Percentiles rank a stretch among this genome's conserved stretches.
Conservation (phyloP, 768 basidiomycete species). For the Suillus americanus region DNA sequence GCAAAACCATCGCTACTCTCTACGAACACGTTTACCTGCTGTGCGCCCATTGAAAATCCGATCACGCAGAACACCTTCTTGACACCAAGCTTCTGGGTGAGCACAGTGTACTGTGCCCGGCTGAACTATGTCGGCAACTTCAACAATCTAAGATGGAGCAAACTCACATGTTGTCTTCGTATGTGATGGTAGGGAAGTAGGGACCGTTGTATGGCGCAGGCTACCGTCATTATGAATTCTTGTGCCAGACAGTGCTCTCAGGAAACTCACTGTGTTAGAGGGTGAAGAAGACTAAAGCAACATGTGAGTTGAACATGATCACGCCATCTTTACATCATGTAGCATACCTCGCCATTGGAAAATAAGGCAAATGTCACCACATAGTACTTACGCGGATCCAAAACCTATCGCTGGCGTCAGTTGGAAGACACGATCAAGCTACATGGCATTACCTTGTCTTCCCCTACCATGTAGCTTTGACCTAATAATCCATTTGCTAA, state of each 20-base stretch:
- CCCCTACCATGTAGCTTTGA: constrained; percentile 51
- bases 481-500: constrained; percentile 33
- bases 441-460: constrained; percentile 41
- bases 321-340: background rate
- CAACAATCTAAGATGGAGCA: background rate
- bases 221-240: constrained; percentile 27
- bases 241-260: background rate
- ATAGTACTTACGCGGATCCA: constrained; percentile 52
- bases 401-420: constrained; percentile 29
- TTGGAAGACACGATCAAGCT: background rate
- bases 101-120: constrained; percentile 54
- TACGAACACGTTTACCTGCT: constrained; percentile 32
- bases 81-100: constrained; percentile 46
- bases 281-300: constrained; percentile 54
- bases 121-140: constrained; percentile 25
- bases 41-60: constrained; percentile 64
- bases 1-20: background rate
- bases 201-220: constrained; percentile 58
- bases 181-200: constrained; percentile 55
- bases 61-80: constrained; percentile 45
- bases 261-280: constrained; percentile 43
- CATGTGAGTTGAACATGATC: background rate
- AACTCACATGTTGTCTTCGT: constrained; percentile 56
- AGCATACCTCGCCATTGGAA: constrained; percentile 55
- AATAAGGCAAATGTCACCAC: constrained; percentile 59